Evolutionary conservation across 768 basidiomycete genomes (phyloP).

Genomic region (Psilocybe cyanescens): DNA sequence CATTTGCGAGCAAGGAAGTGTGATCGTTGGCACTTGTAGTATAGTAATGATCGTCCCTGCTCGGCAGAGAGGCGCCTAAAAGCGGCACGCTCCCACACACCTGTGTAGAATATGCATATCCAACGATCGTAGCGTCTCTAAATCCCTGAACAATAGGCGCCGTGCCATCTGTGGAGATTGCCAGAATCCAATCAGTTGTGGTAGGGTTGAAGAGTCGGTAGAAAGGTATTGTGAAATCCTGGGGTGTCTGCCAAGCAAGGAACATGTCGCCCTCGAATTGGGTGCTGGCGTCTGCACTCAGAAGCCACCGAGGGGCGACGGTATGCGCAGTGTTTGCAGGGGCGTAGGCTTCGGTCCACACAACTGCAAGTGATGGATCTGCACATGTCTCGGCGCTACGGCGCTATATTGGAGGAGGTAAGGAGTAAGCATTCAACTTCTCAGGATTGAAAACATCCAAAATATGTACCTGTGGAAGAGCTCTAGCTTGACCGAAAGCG

Average conservation of each 20-base stretch:
- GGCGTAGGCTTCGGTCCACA: neutral
- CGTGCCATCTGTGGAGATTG: neutral
- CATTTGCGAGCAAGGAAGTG: neutral
- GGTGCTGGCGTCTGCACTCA: too few relatives aligned
- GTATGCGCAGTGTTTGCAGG: too few relatives aligned
- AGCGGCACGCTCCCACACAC: conserved; percentile 16
- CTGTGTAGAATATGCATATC: neutral
- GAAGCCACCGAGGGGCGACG: too few relatives aligned
- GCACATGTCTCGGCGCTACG: neutral
- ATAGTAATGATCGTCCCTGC: conserved; percentile 13
- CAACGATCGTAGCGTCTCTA: conserved; percentile 2
- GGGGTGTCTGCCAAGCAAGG: too few relatives aligned
- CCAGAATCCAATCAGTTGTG: conserved; percentile 1
- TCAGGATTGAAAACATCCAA: too few relatives aligned
- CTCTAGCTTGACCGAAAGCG: too few relatives aligned
- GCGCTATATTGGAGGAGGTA: neutral
- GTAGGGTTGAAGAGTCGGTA: too few relatives aligned
- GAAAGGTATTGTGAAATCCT: too few relatives aligned
- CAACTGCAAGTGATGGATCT: neutral
- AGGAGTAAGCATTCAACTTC: too few relatives aligned
- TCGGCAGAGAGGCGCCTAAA: neutral
- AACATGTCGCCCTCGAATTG: neutral
- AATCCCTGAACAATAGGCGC: neutral
- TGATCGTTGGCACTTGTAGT: conserved; percentile 6
- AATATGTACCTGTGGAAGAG: too few relatives aligned